Conservation (phyloP, 306 rosid genomes). For the Cicer arietinum region DNA sequence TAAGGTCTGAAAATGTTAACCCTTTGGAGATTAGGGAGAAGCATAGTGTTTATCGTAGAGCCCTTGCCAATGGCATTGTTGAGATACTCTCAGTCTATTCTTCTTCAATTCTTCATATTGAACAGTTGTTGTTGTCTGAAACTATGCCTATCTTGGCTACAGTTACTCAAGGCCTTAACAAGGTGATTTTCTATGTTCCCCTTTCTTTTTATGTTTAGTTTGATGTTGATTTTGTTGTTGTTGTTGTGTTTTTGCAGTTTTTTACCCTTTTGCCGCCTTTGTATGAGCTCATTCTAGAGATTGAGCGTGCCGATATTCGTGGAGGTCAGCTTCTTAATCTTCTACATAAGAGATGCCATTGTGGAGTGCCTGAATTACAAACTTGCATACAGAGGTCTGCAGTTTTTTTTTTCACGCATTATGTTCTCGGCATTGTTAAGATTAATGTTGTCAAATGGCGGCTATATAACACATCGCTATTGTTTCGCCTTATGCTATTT, state of each 20-base stretch:
- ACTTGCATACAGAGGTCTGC: constrained; percentile 88
- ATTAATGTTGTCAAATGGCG: not conserved
- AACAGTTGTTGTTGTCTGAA: constrained; percentile 84
- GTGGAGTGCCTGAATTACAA: constrained; percentile 98
- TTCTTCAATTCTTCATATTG: constrained; percentile 87
- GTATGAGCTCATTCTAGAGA: constrained; percentile 77
- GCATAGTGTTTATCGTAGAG: constrained; percentile 86
- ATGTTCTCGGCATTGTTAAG: not conserved
- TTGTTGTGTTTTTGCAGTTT: constrained; percentile 60
- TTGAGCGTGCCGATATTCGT: constrained; percentile 81
- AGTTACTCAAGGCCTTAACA: constrained; percentile 87
- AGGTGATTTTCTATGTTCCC: constrained; percentile 51
- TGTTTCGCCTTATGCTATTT: too few species aligned
- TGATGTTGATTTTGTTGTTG: not conserved
- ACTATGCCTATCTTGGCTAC: constrained; percentile 86
- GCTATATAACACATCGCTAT: too few species aligned
- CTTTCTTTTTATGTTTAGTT: constrained; percentile 1
- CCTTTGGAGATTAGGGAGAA: constrained; percentile 52
- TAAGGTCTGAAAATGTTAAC: constrained; percentile 62
- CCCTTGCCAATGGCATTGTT: constrained; percentile 88
- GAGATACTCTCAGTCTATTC: constrained; percentile 84
- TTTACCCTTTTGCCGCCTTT: constrained; percentile 88
- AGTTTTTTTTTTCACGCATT: constrained; percentile 27
- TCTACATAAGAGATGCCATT: constrained; percentile 83
- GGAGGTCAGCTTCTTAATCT: constrained; percentile 95